Base-by-base conservation (phyloP, 345 rosid genomes). In the Moringa oleifera region DNA sequence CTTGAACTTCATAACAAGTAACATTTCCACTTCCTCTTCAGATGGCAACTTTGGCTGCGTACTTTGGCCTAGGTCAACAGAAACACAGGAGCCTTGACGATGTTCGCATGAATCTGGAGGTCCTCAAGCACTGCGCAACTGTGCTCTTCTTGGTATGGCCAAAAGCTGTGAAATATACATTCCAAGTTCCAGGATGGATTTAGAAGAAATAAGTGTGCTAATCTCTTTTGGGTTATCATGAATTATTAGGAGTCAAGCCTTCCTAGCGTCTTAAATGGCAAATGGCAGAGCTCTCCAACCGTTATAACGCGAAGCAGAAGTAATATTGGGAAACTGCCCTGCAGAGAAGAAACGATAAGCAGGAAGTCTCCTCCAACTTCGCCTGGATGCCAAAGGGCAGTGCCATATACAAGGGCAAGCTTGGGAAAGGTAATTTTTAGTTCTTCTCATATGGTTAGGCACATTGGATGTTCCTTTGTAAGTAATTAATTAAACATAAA, bases 71-170 rank as follows among this genome's bases (percentile, higher is more conserved):
- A 20, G 96, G 98, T 36, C 86, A 80, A 58, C 98, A 88, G 75
- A 93, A 81, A 56, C 98, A 93, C 73, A 85, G 97, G 74, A 94
- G 97, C 69, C 90, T 94, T 0, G 93, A 90, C 36, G 97, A 90
- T 58, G 99, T 82, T 57, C 79, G 97, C 20, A 81, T 90, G 99
- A 94, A 90, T 55, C 57, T 94, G 62, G 95, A 94, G 77, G 95
- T 94, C 58, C 63, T 88, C 63, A 90, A 94, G 82, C 86, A 81
- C 23, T 94, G 96, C 23, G 95, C 97, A 17, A 86, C 99, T 0
- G 95, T 94, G 36, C 85, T 94, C 20, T 83, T 94, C 70, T 58
- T 90, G 95, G 99, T 94, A 81, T 24, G 51, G 18, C 25, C 28
- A 33, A 33, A 33, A 33, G 11, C 37, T 4, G 37, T 5, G 37